Base-by-base conservation (phyloP, 192 early-diverging fungal species). In the Podila epicladia region DNA sequence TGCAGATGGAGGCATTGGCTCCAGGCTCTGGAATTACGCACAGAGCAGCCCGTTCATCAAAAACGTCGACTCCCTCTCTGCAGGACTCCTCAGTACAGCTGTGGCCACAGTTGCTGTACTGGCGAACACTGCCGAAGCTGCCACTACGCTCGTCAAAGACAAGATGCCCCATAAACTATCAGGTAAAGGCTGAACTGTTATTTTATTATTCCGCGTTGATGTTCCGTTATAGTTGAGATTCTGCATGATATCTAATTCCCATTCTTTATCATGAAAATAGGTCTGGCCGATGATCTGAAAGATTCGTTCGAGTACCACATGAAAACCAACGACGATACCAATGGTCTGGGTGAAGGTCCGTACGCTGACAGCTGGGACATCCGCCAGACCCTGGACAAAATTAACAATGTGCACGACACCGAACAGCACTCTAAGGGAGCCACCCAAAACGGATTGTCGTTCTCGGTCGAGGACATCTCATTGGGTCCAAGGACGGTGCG, bases 11-110 rank as follows among this genome's bases (percentile, higher is more conserved):
- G 57, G 65, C 19, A 9, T 72, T 12, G 71, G 71, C 17, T 64
- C 71, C 15, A 64, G 53, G 20, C 48, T 72, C 26, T 58, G 29
- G 33, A 63, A 51, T 7, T 65, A 53, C n/a, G 55, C 57, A 13
- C 70, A 65, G 28, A 31, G 24, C 19, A 73, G 63, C 19, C 55
- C 64, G 9, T 22, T 73, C 6, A 31, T 73, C 9, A 55, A 29
- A n/a, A 58, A 73, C n/a, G 49, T 73, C 63, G 63, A 73, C 32
- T 24, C 63, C 6, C 12, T 73, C 51, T 73, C 71, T 0, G 71
- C 63, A 9, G 71, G 71, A 8, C 20, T 73, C 20, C 28, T 73
- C 13, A 63, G 71, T 7, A 58, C 71, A 3, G 63, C 71, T 0
- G 55, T 73, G 12, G 62, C 63, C 17, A 73, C 63, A n/a, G 63